Conservation (phyloP, 1,284 basidiomycete species). For the Meripilus lineatus region DNA sequence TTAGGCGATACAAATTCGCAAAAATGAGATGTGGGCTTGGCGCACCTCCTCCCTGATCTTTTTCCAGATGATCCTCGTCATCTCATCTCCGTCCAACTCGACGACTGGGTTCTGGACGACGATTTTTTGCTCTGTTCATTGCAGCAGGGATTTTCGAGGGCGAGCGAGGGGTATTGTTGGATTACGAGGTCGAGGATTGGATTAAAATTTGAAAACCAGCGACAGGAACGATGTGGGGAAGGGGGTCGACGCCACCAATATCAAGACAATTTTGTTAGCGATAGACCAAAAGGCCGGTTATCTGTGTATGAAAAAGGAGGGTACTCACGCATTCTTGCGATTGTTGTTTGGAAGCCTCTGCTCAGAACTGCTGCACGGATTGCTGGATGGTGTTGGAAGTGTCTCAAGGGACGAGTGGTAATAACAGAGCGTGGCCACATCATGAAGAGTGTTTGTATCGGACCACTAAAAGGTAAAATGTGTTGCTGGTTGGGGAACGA, state of each 20-base stretch:
- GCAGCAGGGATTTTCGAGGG: conserved; percentile 4
- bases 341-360: conserved; percentile 27
- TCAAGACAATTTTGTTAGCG: not conserved
- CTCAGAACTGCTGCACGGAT: conserved; percentile 8
- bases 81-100: conserved; percentile 96
- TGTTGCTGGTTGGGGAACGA: too few relatives aligned
- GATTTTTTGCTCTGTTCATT: conserved; percentile 52
- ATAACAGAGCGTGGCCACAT: not conserved
- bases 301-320: not conserved
- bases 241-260: not conserved
- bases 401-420: not conserved
- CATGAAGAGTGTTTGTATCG: too few relatives aligned
- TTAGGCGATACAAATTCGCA: too few relatives aligned
- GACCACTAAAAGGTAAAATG: too few relatives aligned
- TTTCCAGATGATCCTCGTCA: conserved; percentile 98
- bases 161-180: conserved; percentile 1
- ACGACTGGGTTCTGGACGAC: conserved; percentile 89
- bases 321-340: conserved; percentile 26
- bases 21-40: conserved; percentile 8
- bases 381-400: not conserved
- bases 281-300: not conserved
- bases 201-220: not conserved
- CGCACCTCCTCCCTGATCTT: conserved; percentile 93
- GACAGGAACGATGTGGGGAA: not conserved
- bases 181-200: not conserved